Conservation (phyloP, 2,329 filamentous ascomycete genomes). For the Cadophora sp. region DNA sequence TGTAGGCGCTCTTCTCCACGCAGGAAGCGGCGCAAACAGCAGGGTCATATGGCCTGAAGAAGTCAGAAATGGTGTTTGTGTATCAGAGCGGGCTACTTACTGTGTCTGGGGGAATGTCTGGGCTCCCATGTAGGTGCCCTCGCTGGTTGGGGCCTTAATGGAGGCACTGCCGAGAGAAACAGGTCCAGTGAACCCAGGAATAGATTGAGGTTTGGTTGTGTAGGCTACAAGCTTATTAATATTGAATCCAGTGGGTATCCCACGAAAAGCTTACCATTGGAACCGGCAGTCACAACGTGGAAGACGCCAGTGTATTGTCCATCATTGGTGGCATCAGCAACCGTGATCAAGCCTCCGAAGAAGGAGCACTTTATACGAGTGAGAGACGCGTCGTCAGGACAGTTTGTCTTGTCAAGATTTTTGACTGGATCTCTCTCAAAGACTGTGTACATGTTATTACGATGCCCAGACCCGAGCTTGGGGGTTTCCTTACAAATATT, state of each 20-base stretch:
- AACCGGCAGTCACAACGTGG: slow-evolving; percentile 50
- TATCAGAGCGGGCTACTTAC: not conserved
- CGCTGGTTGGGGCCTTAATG: slow-evolving; percentile 42
- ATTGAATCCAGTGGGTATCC: not conserved
- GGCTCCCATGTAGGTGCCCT: slow-evolving; percentile 40
- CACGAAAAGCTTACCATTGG: slow-evolving; percentile 39
- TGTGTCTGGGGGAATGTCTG: slow-evolving; percentile 37
- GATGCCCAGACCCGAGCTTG: not conserved
- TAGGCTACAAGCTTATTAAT: slow-evolving; percentile 38
- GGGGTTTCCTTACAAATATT: slow-evolving; percentile 38
- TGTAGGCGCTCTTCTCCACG: slow-evolving; percentile 31
- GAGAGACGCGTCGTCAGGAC: slow-evolving; percentile 43
- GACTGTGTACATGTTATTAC: slow-evolving; percentile 5
- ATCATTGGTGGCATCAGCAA: slow-evolving; percentile 42
- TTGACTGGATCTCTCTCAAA: slow-evolving; percentile 44
- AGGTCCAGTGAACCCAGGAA: slow-evolving; percentile 40
- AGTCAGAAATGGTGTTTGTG: slow-evolving; percentile 13
- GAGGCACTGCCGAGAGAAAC: slow-evolving; percentile 41
- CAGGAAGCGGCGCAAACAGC: slow-evolving; percentile 43
- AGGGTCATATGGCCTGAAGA: slow-evolving; percentile 39
- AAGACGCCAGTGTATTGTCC: slow-evolving; percentile 44
- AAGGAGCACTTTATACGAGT: slow-evolving; percentile 46
- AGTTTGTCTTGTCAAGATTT: slow-evolving; percentile 39
- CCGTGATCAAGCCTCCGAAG: slow-evolving; percentile 41
- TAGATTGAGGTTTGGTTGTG: slow-evolving; percentile 33